Conservation (phyloP, 169 alveolate species). For the Plasmodium vivax region DNA sequence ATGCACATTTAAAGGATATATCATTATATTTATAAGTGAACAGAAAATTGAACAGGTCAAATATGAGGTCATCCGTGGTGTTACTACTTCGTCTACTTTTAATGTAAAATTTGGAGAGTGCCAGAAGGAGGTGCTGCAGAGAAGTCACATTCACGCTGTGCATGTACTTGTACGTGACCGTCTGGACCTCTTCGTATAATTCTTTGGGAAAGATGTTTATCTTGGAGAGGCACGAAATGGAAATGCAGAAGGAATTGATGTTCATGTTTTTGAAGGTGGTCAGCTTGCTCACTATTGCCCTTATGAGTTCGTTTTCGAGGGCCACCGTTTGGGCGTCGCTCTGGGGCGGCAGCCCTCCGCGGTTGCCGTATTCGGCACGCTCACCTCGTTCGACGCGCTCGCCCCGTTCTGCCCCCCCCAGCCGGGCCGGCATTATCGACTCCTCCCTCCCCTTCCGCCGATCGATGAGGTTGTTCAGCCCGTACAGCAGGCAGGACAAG, state of each 20-base stretch:
- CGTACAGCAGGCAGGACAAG: conserved; percentile 54
- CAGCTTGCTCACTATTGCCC: conserved; percentile 30
- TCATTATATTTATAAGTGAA: conserved; percentile 32
- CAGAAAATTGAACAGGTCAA: conserved; percentile 49
- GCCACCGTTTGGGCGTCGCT: not conserved
- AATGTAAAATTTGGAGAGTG: conserved; percentile 48
- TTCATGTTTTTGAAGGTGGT: conserved; percentile 56
- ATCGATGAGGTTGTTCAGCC: conserved; percentile 35
- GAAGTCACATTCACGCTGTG: conserved; percentile 54
- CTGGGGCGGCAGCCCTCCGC: not conserved
- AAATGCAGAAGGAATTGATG: conserved; percentile 61
- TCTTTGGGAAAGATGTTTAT: conserved; percentile 44
- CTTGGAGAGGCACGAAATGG: conserved; percentile 55
- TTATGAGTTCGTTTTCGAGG: conserved; percentile 49
- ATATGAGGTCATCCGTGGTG: not conserved
- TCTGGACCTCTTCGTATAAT: conserved; percentile 51
- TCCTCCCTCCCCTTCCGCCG: conserved; percentile 23
- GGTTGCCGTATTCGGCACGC: not conserved
- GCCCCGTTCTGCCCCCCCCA: not conserved
- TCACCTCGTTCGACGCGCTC: not conserved
- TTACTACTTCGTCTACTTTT: conserved; percentile 12
- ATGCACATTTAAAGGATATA: conserved; percentile 65
- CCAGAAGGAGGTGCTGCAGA: conserved; percentile 45
- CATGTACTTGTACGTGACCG: conserved; percentile 42
- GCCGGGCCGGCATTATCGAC: not conserved